Conservation (phyloP, 768 basidiomycete species). For the Termitomyces heimii region DNA sequence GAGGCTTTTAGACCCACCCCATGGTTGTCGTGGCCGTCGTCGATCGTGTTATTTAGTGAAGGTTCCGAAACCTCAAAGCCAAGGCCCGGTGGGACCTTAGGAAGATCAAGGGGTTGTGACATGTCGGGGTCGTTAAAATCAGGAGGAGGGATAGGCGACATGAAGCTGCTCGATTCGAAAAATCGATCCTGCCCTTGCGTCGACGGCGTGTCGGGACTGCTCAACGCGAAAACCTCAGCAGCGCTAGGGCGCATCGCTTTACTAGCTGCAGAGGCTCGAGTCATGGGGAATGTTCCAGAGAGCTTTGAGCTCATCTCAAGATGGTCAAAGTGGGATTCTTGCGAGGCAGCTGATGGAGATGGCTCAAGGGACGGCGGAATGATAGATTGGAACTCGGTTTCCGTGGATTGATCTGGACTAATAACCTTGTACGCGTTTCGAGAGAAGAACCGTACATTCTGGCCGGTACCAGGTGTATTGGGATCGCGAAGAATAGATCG, state of each 20-base stretch:
- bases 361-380: conserved; percentile 20
- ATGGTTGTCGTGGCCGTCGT: conserved; percentile 21
- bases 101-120: conserved; percentile 49
- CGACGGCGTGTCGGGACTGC: conserved; percentile 14
- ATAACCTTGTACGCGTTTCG: conserved; percentile 60
- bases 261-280: conserved; percentile 25
- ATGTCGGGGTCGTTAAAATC: conserved; percentile 48
- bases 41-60: conserved; percentile 25
- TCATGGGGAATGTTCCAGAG: conserved; percentile 23
- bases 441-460: conserved; percentile 75
- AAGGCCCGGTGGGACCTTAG: conserved; percentile 39
- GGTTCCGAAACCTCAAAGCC: conserved; percentile 32
- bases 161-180: conserved; percentile 20
- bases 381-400: conserved; percentile 28
- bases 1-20: conserved; percentile 11
- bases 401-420: conserved; percentile 56
- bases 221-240: conserved; percentile 45
- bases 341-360: conserved; percentile 11
- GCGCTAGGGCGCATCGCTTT: conserved; percentile 38
- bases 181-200: conserved; percentile 15
- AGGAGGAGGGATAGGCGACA: conserved; percentile 35
- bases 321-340: conserved; percentile 23
- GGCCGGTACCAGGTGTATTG: conserved; percentile 71
- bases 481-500: conserved; percentile 70
- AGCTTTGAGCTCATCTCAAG: conserved; percentile 20